Evolutionary conservation across 495 filamentous ascomycete species (phyloP), one percentile per base, ranked within the genome.

Genomic region (Penicillium odoratum): DNA sequence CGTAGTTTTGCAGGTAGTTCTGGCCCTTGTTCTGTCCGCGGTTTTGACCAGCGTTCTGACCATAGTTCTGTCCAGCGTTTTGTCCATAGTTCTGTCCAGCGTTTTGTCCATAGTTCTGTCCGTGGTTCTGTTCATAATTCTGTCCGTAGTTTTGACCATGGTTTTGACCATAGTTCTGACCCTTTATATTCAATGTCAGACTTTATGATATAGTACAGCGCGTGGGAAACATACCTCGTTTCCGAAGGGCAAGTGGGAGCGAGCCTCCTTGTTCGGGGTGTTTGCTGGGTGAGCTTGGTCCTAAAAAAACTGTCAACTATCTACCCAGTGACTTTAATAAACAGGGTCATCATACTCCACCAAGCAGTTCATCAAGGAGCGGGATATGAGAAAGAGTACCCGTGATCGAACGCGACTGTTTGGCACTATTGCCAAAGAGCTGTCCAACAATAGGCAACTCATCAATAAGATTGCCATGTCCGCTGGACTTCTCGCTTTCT

Each of bases 371-470:
- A 15, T 60, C 60, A 48, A 65, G 45, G 0, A 65, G 7, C 4
- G 62, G 62, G 28, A 65, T 36, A 3, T 59, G 53, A 43, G 58
- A 56, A 3, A 65, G 53, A 25, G 59, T 58, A 11, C 62, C 56
- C 5, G 62, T 65, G 8, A 65, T 54, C 1, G 62, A 65, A 10
- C 62, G 31, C 25, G 48, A 11, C 25, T 53, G 28, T 51, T 47
- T 43, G 3, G 48, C 16, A 25, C 16, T 2, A 18, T 15, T 10
- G 21, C n/a, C 13, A 15, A 43, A 29, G n/a, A 55, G 53, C 15
- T 36, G 16, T 8, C 40, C 40, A 15, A 54, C 5, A n/a, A 55
- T 3, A 25, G 53, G 53, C 11, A 55, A 9, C 4, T 38, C 33
- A 6, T 55, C 42, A 30, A 55, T 21, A 15, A 55, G 8, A 30